phyloP scores from a whole-genome alignment of 305 asterid species.

The Plantago coronopus region DNA sequence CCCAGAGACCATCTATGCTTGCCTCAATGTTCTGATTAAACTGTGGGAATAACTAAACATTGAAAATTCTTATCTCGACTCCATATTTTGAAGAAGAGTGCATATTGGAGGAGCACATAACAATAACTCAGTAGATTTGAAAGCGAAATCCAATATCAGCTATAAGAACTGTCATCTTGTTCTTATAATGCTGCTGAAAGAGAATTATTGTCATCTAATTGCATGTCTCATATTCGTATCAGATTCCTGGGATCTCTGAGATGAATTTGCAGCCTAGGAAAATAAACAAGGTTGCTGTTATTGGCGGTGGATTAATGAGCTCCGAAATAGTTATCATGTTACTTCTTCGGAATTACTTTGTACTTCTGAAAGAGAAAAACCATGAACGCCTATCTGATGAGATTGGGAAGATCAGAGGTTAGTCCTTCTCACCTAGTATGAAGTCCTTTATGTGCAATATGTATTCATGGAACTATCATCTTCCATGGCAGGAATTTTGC shows the following conservation, averaged over 20 bases:
- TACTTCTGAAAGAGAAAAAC: conserved; percentile 43
- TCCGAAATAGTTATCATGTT: conserved; percentile 41
- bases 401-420: conserved; percentile 36
- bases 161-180: neutral
- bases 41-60: conserved; percentile 3
- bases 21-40: conserved; percentile 1
- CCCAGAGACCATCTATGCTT: neutral
- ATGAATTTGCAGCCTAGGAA: conserved; percentile 41
- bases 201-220: conserved; percentile 14
- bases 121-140: too few relatives aligned
- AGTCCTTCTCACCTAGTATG: conserved; percentile 14
- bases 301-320: conserved; percentile 52
- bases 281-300: conserved; percentile 45
- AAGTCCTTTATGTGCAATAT: conserved; percentile 1
- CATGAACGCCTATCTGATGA: conserved; percentile 30
- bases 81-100: conserved; percentile 8
- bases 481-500: conserved; percentile 36
- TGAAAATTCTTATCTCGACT: conserved; percentile 2
- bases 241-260: conserved; percentile 41
- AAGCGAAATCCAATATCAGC: neutral
- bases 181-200: conserved; percentile 3
- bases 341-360: conserved; percentile 33
- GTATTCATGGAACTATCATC: conserved; percentile 10
- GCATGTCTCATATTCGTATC: conserved; percentile 15
- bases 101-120: neutral